These are phyloP conservation scores for Hypoxylon sp. DNA, from an alignment of 2,329 filamentous ascomycete genomes.

Conservation along the genomic window DNA sequence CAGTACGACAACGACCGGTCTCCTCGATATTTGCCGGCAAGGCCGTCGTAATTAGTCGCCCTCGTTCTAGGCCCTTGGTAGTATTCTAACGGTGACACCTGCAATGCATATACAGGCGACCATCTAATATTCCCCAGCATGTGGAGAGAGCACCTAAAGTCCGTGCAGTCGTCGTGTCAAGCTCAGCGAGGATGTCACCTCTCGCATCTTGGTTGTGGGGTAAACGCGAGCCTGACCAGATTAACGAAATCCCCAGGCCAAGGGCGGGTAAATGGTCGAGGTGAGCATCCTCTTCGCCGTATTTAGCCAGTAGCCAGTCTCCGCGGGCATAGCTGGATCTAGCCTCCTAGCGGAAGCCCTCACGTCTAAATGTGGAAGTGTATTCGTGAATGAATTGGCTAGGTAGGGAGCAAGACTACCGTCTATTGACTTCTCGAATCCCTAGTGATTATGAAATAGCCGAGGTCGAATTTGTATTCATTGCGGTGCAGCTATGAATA, in stretches of 20 bases:
- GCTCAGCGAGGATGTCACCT: slow-evolving; percentile 40
- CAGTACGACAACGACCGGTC: slow-evolving; percentile 7
- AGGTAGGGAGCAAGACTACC: background rate
- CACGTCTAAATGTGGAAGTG: slow-evolving; percentile 23
- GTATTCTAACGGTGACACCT: slow-evolving; percentile 32
- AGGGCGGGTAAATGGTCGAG: slow-evolving; percentile 46
- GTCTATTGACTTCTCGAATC: background rate
- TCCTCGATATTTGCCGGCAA: slow-evolving; percentile 29
- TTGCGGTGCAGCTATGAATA: background rate
- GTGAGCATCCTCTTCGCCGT: slow-evolving; percentile 43
- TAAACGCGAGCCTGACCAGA: slow-evolving; percentile 33
- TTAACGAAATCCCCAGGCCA: slow-evolving; percentile 34
- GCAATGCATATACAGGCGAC: slow-evolving; percentile 22
- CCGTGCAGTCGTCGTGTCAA: slow-evolving; percentile 38
- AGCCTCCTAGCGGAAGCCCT: slow-evolving; percentile 10
- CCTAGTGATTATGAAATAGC: background rate
- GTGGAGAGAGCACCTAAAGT: slow-evolving; percentile 23
- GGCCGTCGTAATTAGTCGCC: slow-evolving; percentile 28
- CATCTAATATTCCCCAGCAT: slow-evolving; percentile 19
- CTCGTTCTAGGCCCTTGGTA: slow-evolving; percentile 36
- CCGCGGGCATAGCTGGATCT: slow-evolving; percentile 31
- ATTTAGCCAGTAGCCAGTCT: slow-evolving; percentile 44
- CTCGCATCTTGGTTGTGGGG: slow-evolving; percentile 42
- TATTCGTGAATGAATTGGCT: slow-evolving; percentile 1
- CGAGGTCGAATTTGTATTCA: background rate